These are phyloP conservation scores for Apophysomyces elegans DNA, from an alignment of 371 early-diverging fungal genomes.

Conservation along the genomic window DNA sequence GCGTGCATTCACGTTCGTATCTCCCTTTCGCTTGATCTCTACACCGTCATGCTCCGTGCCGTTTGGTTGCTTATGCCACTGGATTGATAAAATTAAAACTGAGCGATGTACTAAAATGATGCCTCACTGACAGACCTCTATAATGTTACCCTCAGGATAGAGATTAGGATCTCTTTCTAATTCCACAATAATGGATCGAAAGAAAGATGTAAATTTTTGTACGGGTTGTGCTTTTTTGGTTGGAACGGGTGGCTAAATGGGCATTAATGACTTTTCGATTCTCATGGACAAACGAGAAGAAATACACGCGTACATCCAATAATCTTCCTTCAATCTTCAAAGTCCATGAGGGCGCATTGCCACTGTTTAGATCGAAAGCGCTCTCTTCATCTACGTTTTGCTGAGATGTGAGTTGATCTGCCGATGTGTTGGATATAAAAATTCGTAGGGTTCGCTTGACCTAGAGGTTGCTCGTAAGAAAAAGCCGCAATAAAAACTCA, in stretches of 20 bases:
- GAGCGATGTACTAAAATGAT: neutral
- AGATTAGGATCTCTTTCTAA: conserved; percentile 80
- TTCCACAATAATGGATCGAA: conserved; percentile 81
- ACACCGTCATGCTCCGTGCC: conserved; percentile 83
- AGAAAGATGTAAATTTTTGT: conserved; percentile 86
- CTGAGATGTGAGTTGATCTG: conserved; percentile 59
- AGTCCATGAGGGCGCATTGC: conserved; percentile 87
- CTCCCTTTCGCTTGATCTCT: conserved; percentile 90
- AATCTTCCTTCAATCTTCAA: conserved; percentile 90
- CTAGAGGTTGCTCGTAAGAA: conserved; percentile 29
- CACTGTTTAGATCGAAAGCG: conserved; percentile 54
- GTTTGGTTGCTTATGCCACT: conserved; percentile 72
- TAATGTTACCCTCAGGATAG: conserved; percentile 72
- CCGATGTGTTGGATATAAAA: conserved; percentile 86
- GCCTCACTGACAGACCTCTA: conserved; percentile 55
- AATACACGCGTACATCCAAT: conserved; percentile 59
- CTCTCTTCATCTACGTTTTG: conserved; percentile 52
- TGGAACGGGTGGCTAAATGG: conserved; percentile 53
- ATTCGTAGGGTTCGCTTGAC: conserved; percentile 84
- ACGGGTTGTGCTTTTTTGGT: conserved; percentile 59
- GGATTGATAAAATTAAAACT: conserved; percentile 4
- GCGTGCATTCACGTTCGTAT: conserved; percentile 78
- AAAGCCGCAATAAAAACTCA: conserved; percentile 15
- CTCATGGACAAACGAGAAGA: neutral
- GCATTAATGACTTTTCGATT: neutral